Percentiles rank a stretch among this genome's conserved stretches.
phyloP scores from a whole-genome alignment of 192 early-diverging fungal genomes.

The Coemansia sp. region DNA sequence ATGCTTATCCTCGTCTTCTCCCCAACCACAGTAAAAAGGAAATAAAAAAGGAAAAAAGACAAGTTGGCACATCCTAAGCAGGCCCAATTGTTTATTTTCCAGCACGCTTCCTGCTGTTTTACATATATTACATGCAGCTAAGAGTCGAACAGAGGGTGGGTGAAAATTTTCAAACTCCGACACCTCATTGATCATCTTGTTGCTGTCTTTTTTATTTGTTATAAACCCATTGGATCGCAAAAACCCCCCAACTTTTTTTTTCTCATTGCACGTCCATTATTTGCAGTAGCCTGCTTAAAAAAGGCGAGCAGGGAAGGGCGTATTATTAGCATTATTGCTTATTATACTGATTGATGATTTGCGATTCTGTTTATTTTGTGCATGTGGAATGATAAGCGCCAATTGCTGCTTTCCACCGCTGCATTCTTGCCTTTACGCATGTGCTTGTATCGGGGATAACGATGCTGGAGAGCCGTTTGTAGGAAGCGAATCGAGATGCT shows the following conservation, averaged over 20 bases:
- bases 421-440: too few relatives aligned
- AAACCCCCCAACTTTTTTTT: background rate
- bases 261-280: background rate
- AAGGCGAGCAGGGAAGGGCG: background rate
- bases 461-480: too few relatives aligned
- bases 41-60: background rate
- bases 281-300: background rate
- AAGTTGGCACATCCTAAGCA: background rate
- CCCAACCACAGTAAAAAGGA: too few relatives aligned
- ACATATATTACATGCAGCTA: constrained; percentile 5
- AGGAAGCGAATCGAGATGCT: constrained; percentile 48
- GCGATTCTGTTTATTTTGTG: constrained; percentile 6
- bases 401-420: background rate
- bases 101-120: background rate
- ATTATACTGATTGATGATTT: constrained; percentile 4
- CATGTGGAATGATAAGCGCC: constrained; percentile 1
- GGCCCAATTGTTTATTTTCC: background rate
- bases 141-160: background rate
- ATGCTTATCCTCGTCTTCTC: too few relatives aligned
- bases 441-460: too few relatives aligned
- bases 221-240: background rate
- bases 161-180: constrained; percentile 48
- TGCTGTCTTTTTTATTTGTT: constrained; percentile 7
- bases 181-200: constrained; percentile 17
- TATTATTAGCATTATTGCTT: background rate